A percentile compares a stretch with the other conserved stretches of the same genome.
These are phyloP conservation scores for Lactarius vividus DNA, from an alignment of 768 basidiomycete species.

Conservation along the genomic window DNA sequence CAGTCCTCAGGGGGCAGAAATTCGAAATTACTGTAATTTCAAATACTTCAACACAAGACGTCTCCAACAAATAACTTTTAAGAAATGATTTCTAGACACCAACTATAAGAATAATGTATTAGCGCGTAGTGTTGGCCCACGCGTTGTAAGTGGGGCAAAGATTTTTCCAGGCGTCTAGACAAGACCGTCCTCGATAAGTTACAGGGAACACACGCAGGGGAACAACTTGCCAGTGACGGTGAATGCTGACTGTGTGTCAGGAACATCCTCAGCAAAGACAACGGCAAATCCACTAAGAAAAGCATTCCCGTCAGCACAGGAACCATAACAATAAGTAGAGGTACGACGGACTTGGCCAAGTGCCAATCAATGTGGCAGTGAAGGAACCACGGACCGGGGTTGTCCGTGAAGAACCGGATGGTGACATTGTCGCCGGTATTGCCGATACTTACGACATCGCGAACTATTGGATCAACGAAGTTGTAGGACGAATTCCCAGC, in stretches of 20 bases:
- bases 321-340: slow-evolving; percentile 46
- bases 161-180: slow-evolving; percentile 4
- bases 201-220: neutral
- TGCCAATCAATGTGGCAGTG: slow-evolving; percentile 37
- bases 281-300: slow-evolving; percentile 16
- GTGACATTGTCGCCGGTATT: slow-evolving; percentile 24
- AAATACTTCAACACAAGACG: neutral
- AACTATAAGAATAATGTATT: no score
- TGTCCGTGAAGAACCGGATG: slow-evolving; percentile 35
- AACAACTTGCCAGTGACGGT: neutral
- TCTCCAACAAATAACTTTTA: neutral
- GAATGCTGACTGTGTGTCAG: neutral
- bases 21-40: neutral
- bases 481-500: slow-evolving; percentile 22
- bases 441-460: slow-evolving; percentile 29
- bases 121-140: neutral
- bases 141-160: slow-evolving; percentile 6
- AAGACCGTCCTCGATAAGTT: neutral
- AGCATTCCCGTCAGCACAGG: neutral
- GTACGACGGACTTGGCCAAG: slow-evolving; percentile 50
- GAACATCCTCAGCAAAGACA: slow-evolving; percentile 23
- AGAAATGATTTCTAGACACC: neutral
- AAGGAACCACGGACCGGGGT: slow-evolving; percentile 33
- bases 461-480: slow-evolving; percentile 26
- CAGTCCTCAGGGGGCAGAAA: no score